These are phyloP conservation scores for Calonectria crousiana DNA, from an alignment of 2,329 filamentous ascomycete species.

Conservation along the genomic window DNA sequence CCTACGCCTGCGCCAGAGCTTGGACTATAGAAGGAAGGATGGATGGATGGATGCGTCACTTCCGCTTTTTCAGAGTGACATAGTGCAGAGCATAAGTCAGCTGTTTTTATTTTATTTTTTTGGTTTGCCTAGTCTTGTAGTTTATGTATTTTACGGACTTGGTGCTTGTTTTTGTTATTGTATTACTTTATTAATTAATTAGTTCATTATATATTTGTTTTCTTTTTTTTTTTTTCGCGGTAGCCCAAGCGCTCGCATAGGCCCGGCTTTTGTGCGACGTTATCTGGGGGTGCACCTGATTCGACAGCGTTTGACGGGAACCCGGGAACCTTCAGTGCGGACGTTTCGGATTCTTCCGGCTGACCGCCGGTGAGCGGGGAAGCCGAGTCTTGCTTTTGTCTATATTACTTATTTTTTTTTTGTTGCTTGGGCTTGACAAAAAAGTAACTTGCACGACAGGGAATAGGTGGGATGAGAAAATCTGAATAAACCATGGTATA, in stretches of 20 bases:
- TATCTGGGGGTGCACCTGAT: neutral
- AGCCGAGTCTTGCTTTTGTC: neutral
- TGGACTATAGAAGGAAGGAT: neutral
- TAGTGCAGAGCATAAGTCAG: neutral
- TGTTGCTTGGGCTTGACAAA: neutral
- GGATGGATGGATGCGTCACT: neutral
- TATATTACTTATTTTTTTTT: neutral
- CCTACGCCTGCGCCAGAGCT: neutral
- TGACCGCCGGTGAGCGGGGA: conserved; percentile 1
- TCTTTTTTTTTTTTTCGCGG: neutral
- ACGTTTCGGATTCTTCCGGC: conserved; percentile 7
- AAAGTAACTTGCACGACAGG: neutral
- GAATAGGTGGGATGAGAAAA: neutral
- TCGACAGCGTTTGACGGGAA: conserved; percentile 7
- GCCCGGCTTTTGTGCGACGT: neutral
- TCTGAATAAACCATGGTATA: neutral
- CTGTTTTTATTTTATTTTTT: neutral
- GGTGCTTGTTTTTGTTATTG: neutral
- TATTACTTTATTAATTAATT: neutral
- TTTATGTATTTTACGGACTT: neutral
- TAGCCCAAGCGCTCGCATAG: neutral
- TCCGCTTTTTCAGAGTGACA: neutral
- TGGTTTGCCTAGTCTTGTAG: neutral
- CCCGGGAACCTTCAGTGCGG: conserved; percentile 10
- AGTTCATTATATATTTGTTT: neutral